Evolutionary conservation across 1,284 basidiomycete species (phyloP), one percentile per base, ranked within the genome.

Genomic region (Ganoderma resinaceum): DNA sequence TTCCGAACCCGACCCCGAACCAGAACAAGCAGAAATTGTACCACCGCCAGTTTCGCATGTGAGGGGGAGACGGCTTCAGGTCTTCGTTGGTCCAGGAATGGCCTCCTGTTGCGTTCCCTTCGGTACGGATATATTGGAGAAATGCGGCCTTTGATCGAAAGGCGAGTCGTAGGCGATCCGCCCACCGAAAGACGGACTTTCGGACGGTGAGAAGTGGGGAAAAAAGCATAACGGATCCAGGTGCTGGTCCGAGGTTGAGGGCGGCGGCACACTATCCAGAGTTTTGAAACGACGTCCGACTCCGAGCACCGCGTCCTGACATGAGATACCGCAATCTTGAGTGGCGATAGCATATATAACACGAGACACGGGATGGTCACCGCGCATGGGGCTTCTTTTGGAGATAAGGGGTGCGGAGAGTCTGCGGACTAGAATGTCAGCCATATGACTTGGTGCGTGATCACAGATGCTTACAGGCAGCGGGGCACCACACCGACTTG

Each of bases 11-110:
- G 68, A 76, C 69, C 2, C 74, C 73, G 61, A 76, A 74, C 74
- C 74, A 76, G 65, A 76, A 76, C 43, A 73, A 58, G 60, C 74
- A 76, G 68, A 76, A 76, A 67, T 76, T 70, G 62, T 74, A 73
- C 72, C 71, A 74, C 16, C 57, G 49, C 74, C 74, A 76, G 59
- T 76, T 76, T 23, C 72, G 62, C 71, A 71, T 72, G 23, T 66
- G 66, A 18, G 72, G 73, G 1, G 73, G 74, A n/a, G 74, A 76
- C 12, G 74, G 74, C 62, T 72, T 71, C 20, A 76, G 69, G 61
- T 76, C 74, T 53, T 76, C 74, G 55, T 76, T 76, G 12, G 72
- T 66, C 73, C 74, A 76, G 1, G 73, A 69, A 49, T 74, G 74
- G 2, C 52, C 65, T 20, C 63, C 62, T 31, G 62, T 61, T 11